Conservation (phyloP, 148 eudicot species). For the Salicornia ramosissima region DNA sequence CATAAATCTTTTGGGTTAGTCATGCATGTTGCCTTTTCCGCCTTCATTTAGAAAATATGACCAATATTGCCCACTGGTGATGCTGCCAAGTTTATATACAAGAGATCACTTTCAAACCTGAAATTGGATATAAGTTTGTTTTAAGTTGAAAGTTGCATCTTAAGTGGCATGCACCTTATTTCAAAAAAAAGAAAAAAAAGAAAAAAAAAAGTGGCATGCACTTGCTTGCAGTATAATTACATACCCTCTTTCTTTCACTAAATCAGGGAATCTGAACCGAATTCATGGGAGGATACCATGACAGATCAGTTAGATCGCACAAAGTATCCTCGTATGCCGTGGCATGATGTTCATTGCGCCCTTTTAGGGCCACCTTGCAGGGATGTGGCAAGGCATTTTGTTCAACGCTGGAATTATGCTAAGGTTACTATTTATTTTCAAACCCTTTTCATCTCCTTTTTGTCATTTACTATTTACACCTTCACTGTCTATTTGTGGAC, state of each 20-base stretch:
- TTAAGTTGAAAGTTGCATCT: background rate
- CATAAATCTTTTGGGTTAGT: too few relatives aligned
- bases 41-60: too few relatives aligned
- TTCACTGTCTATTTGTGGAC: background rate
- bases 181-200: too few relatives aligned
- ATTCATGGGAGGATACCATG: constrained; percentile 96
- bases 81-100: too few relatives aligned
- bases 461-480: background rate
- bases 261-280: constrained; percentile 92
- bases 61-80: too few relatives aligned
- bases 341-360: constrained; percentile 99
- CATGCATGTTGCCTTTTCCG: too few relatives aligned
- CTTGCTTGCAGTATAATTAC: background rate
- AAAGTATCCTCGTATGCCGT: constrained; percentile 96
- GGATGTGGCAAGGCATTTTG: constrained; percentile 94
- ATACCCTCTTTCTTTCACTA: background rate
- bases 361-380: constrained; percentile 97
- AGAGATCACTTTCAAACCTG: background rate
- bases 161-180: background rate
- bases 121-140: background rate
- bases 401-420: constrained; percentile 98
- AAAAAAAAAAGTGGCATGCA: background rate
- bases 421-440: constrained; percentile 46
- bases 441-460: constrained; percentile 6
- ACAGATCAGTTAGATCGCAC: constrained; percentile 89